phyloP scores from a whole-genome alignment of 1,284 basidiomycete genomes.

The Ustilago crameri region DNA sequence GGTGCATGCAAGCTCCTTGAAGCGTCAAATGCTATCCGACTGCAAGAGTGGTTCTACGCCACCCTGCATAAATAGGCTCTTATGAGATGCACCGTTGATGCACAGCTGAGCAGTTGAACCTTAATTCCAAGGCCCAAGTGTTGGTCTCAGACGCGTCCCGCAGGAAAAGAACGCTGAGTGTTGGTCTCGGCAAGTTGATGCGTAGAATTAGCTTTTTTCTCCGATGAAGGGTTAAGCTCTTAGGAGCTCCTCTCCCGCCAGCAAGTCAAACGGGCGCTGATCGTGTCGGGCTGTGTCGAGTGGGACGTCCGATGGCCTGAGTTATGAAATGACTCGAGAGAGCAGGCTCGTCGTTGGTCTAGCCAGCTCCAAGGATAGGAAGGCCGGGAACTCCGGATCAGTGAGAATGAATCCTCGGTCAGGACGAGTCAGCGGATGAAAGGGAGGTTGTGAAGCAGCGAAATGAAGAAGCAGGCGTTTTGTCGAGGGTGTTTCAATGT shows the following conservation, averaged over 20 bases:
- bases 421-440: too few relatives aligned
- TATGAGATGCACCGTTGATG: background rate
- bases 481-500: too few relatives aligned
- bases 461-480: too few relatives aligned
- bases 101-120: conserved; percentile 21
- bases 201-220: conserved; percentile 3
- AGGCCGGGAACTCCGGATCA: too few relatives aligned
- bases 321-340: background rate
- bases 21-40: too few relatives aligned
- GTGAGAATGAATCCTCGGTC: too few relatives aligned
- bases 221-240: conserved; percentile 3
- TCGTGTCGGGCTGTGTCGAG: background rate
- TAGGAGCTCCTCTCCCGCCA: background rate
- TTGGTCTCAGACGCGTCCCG: conserved; percentile 28
- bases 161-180: conserved; percentile 4
- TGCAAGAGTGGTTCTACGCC: conserved; percentile 11
- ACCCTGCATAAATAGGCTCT: conserved; percentile 6
- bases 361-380: too few relatives aligned
- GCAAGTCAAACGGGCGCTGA: background rate
- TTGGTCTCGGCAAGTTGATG: conserved; percentile 18
- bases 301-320: too few relatives aligned
- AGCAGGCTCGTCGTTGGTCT: background rate
- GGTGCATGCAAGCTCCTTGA: too few relatives aligned
- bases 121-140: conserved; percentile 21
- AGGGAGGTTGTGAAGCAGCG: too few relatives aligned